Conservation (phyloP, 441 rosid genomes). For the Pelargonium cotyledonis region DNA sequence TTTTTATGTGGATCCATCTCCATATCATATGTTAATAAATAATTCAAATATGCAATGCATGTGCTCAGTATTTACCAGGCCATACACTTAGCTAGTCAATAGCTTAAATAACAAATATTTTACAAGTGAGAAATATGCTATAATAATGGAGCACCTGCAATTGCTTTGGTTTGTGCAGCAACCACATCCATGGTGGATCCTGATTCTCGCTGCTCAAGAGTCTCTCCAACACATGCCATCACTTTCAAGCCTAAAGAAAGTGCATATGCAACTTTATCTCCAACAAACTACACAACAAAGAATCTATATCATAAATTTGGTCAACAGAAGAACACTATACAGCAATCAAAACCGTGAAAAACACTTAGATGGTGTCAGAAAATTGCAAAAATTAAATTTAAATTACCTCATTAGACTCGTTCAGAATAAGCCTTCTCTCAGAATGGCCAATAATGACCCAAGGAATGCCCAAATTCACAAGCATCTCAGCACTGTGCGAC, state of each 20-base stretch:
- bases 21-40: background rate
- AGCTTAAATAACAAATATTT: background rate
- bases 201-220: constrained; percentile 65
- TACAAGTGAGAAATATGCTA: background rate
- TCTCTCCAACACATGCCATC: constrained; percentile 75
- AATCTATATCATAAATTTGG: constrained; percentile 14
- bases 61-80: background rate
- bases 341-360: background rate
- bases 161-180: constrained; percentile 72
- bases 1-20: background rate
- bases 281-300: constrained; percentile 41
- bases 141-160: constrained; percentile 37
- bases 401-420: constrained; percentile 49
- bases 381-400: background rate
- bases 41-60: background rate
- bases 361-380: background rate
- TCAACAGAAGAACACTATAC: background rate
- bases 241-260: constrained; percentile 66
- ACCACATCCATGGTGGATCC: constrained; percentile 61
- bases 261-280: constrained; percentile 68
- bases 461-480: constrained; percentile 48
- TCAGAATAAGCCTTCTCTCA: constrained; percentile 52
- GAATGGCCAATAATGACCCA: constrained; percentile 84
- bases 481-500: constrained; percentile 57
- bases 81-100: background rate